Evolutionary conservation across 169 alveolate species (phyloP), one percentile per base, ranked within the genome.

Genomic region (Eimeria maxima): DNA sequence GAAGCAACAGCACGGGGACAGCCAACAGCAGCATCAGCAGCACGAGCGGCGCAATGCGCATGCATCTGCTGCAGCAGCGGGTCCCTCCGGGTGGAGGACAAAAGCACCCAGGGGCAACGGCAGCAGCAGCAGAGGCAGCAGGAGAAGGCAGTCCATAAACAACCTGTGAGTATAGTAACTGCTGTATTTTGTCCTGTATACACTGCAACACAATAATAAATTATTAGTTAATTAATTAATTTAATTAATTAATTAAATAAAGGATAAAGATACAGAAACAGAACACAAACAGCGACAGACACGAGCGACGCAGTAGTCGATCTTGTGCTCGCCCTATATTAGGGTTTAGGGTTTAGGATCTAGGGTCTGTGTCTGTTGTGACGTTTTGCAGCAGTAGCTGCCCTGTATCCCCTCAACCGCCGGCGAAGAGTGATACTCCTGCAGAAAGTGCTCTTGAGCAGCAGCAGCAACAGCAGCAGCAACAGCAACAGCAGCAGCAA

Each of bases 1-100:
- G 57, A 50, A 50, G 57, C 57, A 50, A 11, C 57, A 50, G 11
- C 57, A 50, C 57, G 57, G 89, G 44, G 47, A 78, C 16, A 42
- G 89, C 1, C 42, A 78, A 65, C 89, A 78, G 65, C 89, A 78
- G 89, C 89, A 78, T 13, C 89, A 78, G 89, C 89, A 78, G 67
- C 89, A 78, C 42, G 65, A 78, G 63, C 8, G 24, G 29, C n/a
- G 47, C 65, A 45, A n/a, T 18, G 65, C 18, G 67, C 89, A 78
- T 44, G 89, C 67, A 18, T 13, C 89, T 78, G 57, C 89, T 78
- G 65, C 27, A 16, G 84, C 84, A 33, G 67, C 38, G 63, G 89
- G 65, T 18, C 45, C 89, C 67, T 78, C 89, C 42, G 89, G 89
- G 44, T 78, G 89, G 89, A 78, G 65, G n/a, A 38, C 60, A 20